phyloP scores from a whole-genome alignment of 192 early-diverging fungal genomes.

The Podila minutissima region DNA sequence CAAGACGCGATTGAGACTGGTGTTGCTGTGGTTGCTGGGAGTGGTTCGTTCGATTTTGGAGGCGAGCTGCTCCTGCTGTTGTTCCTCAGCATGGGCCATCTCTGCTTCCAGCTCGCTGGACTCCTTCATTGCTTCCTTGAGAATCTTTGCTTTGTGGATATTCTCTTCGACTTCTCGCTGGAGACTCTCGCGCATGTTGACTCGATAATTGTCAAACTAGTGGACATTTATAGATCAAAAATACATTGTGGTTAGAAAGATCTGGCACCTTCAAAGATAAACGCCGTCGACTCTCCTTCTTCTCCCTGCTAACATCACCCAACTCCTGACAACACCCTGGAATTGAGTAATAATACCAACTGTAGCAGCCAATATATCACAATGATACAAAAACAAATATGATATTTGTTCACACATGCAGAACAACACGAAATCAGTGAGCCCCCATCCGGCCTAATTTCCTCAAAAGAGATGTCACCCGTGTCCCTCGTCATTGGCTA shows the following conservation, averaged over 20 bases:
- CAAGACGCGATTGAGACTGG: constrained; percentile 18
- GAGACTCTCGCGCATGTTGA: constrained; percentile 50
- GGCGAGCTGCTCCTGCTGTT: constrained; percentile 16
- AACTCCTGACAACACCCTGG: background rate
- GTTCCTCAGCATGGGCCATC: constrained; percentile 24
- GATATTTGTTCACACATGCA: constrained; percentile 1
- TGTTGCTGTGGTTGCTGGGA: constrained; percentile 26
- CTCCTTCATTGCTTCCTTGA: constrained; percentile 52
- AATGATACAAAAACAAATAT: too few species aligned
- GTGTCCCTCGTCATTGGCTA: background rate
- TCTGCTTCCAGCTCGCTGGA: constrained; percentile 46
- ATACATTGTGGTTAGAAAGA: too few species aligned
- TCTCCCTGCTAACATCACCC: background rate
- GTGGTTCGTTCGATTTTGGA: constrained; percentile 1
- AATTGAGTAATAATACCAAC: background rate
- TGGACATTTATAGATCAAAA: too few species aligned
- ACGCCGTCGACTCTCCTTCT: background rate
- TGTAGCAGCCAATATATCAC: too few species aligned
- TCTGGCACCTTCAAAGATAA: background rate
- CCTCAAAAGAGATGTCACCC: background rate
- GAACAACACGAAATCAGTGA: background rate
- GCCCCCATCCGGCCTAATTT: constrained; percentile 1
- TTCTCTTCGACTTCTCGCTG: constrained; percentile 49
- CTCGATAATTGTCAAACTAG: constrained; percentile 49
- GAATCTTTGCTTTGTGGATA: constrained; percentile 42